Evolutionary conservation across 2,329 filamentous ascomycete species (phyloP).

Genomic region (Moelleriella libera): DNA sequence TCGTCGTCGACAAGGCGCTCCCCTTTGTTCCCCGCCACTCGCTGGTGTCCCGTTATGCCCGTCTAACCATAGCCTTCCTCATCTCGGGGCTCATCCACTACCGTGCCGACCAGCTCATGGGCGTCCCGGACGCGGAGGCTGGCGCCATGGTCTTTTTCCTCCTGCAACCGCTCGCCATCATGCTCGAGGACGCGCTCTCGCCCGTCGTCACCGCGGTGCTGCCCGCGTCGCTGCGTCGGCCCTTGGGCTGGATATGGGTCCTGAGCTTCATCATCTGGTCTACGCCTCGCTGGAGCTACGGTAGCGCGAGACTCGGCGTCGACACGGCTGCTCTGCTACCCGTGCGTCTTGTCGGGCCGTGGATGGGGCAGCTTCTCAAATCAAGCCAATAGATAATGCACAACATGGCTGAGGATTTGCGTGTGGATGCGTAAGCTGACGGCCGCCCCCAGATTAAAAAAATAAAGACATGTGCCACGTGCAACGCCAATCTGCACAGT

Average conservation of each 20-base stretch:
- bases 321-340: constrained; percentile 1
- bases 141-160: not conserved
- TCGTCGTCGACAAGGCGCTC: not conserved
- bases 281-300: constrained; percentile 2
- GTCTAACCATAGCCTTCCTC: not conserved
- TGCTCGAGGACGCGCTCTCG: not conserved
- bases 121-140: not conserved
- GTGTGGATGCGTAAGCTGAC: not conserved
- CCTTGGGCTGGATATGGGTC: constrained; percentile 1
- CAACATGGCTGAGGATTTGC: not conserved
- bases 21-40: not conserved
- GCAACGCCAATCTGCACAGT: not conserved
- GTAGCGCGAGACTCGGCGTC: not conserved
- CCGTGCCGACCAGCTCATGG: not conserved
- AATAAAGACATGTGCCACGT: not conserved
- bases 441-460: no score
- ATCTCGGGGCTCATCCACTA: not conserved
- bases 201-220: not conserved
- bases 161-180: not conserved
- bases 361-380: constrained; percentile 17
- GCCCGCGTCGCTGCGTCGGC: not conserved
- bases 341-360: constrained; percentile 23
- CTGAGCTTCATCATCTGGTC: constrained; percentile 3
- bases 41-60: not conserved
- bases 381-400: not conserved